A percentile compares a stretch with the other conserved stretches of the same genome.
These are phyloP conservation scores for Alternaria sp. DNA, from an alignment of 2,329 filamentous ascomycete species.

Conservation along the genomic window DNA sequence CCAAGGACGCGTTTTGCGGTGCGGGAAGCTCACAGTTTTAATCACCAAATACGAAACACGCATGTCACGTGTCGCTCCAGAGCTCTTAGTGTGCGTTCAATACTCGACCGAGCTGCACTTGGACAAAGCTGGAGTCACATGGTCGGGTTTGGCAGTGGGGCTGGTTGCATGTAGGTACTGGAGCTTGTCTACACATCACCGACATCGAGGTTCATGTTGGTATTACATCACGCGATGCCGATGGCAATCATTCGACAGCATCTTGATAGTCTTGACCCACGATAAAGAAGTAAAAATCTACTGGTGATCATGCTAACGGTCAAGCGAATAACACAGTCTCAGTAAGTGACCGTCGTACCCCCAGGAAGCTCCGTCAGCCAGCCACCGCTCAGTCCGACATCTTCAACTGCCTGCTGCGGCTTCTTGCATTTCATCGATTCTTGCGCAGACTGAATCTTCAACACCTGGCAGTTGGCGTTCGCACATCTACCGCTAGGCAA, in stretches of 20 bases:
- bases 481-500: constrained; percentile 41
- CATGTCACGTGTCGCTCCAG: neutral
- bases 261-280: neutral
- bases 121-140: neutral
- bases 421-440: constrained; percentile 42
- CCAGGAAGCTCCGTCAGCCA: constrained; percentile 45
- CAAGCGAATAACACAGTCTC: neutral
- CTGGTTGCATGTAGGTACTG: neutral
- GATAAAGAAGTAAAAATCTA: neutral
- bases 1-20: neutral
- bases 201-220: neutral
- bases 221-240: neutral
- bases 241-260: neutral
- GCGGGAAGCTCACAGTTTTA: neutral
- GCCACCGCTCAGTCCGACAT: constrained; percentile 47
- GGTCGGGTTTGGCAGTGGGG: neutral
- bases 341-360: constrained; percentile 34
- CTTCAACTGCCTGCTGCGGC: constrained; percentile 59
- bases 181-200: constrained; percentile 13
- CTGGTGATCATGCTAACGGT: neutral
- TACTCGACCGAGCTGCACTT: neutral
- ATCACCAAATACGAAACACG: too few species aligned
- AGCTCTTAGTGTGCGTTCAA: neutral
- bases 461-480: constrained; percentile 42
- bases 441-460: constrained; percentile 42